phyloP scores from a whole-genome alignment of 495 filamentous ascomycete species.

The Tetracladium setigerum region DNA sequence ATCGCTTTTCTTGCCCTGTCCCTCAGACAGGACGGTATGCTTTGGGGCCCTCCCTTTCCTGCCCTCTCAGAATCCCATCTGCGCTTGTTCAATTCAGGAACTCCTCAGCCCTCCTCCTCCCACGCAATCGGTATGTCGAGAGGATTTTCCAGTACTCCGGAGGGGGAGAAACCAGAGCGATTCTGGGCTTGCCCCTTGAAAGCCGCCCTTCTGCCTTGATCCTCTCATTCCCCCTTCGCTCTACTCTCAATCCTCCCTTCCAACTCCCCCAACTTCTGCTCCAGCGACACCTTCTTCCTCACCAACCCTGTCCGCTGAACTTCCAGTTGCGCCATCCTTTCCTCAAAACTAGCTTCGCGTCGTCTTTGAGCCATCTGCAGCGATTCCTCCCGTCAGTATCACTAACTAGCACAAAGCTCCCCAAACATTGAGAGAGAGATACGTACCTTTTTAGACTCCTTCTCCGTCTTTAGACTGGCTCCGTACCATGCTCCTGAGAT shows the following conservation, averaged over 20 bases:
- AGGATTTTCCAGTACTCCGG: too few relatives aligned
- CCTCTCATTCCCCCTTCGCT: slow-evolving; percentile 19
- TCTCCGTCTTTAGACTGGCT: slow-evolving; percentile 41
- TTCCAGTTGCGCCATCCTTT: slow-evolving; percentile 45
- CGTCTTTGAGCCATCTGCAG: background rate
- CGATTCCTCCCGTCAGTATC: background rate
- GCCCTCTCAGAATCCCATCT: too few relatives aligned
- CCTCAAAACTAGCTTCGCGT: slow-evolving; percentile 35
- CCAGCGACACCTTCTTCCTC: slow-evolving; percentile 41
- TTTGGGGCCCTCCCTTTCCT: too few relatives aligned
- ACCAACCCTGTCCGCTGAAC: slow-evolving; percentile 38
- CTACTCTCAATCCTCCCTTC: slow-evolving; percentile 28
- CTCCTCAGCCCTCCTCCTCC: too few relatives aligned
- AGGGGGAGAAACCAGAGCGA: too few relatives aligned
- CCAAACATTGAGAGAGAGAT: too few relatives aligned
- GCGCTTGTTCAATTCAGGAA: too few relatives aligned
- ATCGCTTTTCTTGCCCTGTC: too few relatives aligned
- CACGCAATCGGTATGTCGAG: too few relatives aligned
- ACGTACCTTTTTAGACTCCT: slow-evolving; percentile 36
- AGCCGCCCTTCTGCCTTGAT: slow-evolving; percentile 1
- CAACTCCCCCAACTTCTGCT: slow-evolving; percentile 48
- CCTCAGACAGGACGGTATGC: too few relatives aligned
- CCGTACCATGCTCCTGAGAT: slow-evolving; percentile 46
- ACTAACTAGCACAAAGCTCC: background rate
- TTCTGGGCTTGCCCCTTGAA: background rate